Percentiles rank a stretch among this genome's conserved stretches.
These are phyloP conservation scores for Schizopora paradoxa DNA, from an alignment of 1,284 basidiomycete species.

Conservation along the genomic window DNA sequence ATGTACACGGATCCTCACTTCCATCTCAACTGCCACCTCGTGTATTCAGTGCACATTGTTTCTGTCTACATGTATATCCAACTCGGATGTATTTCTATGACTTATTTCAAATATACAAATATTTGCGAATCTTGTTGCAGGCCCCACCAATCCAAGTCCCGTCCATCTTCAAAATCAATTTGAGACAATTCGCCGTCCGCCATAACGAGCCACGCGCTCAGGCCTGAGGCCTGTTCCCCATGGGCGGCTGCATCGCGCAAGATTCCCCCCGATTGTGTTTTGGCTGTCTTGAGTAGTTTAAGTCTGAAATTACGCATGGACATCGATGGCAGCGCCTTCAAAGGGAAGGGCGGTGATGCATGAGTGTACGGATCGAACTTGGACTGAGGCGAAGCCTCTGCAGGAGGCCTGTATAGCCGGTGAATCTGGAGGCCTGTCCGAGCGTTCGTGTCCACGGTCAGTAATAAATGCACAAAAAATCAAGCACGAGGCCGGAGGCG, in stretches of 20 bases:
- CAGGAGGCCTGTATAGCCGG: too few species aligned
- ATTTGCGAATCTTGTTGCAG: slow-evolving; percentile 56
- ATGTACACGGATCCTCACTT: too few species aligned
- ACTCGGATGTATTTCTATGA: slow-evolving; percentile 12
- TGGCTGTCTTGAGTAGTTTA: slow-evolving; percentile 46
- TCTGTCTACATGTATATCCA: slow-evolving; percentile 1
- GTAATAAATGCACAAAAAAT: too few species aligned
- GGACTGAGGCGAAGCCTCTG: too few species aligned
- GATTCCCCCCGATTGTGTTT: slow-evolving; percentile 15
- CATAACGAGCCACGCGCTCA: slow-evolving; percentile 53
- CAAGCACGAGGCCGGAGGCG: too few species aligned
- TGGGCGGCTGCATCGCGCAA: not conserved
- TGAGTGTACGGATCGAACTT: too few species aligned
- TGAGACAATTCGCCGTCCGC: slow-evolving; percentile 39
- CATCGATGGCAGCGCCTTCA: slow-evolving; percentile 64
- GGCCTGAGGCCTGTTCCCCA: slow-evolving; percentile 16
- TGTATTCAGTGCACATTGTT: too few species aligned
- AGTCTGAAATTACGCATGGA: slow-evolving; percentile 49
- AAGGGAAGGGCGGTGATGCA: slow-evolving; percentile 24
- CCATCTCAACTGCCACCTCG: too few species aligned
- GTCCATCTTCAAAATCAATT: slow-evolving; percentile 41
- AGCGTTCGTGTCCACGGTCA: too few species aligned
- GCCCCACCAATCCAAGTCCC: slow-evolving; percentile 65
- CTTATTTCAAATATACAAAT: slow-evolving; percentile 26
- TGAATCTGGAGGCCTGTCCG: too few species aligned